Conservation (phyloP, 2,329 filamentous ascomycete species). For the Coccinonectria pachysandricola region DNA sequence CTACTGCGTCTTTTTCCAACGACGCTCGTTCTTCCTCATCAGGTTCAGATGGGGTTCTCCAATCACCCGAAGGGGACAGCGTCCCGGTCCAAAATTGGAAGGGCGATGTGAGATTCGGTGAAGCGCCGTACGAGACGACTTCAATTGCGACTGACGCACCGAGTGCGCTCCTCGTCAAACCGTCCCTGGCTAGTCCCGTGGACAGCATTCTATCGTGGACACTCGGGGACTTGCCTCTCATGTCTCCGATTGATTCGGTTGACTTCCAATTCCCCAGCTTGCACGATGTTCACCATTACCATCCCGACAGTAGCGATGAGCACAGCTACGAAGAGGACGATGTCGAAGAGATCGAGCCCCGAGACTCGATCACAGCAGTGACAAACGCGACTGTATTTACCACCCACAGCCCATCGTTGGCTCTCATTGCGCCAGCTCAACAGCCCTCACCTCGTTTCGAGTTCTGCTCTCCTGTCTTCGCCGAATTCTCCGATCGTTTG, state of each 20-base stretch:
- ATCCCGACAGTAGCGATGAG: constrained; percentile 11
- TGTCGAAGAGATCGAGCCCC: constrained; percentile 20
- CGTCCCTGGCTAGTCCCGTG: constrained; percentile 6
- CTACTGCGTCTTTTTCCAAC: constrained; percentile 9
- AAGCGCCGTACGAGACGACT: constrained; percentile 9
- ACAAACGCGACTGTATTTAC: too few species aligned
- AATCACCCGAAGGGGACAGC: constrained; percentile 5
- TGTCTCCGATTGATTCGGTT: constrained; percentile 23
- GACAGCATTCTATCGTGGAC: constrained; percentile 11
- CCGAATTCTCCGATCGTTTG: constrained; percentile 44
- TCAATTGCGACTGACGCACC: constrained; percentile 3
- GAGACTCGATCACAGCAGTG: constrained; percentile 8
- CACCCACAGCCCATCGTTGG: constrained; percentile 14
- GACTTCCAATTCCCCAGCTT: constrained; percentile 22
- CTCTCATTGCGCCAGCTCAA: constrained; percentile 16
- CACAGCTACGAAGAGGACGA: constrained; percentile 19
- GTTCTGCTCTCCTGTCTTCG: constrained; percentile 42
- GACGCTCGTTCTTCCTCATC: constrained; percentile 11
- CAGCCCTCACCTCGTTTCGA: constrained; percentile 31
- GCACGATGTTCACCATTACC: constrained; percentile 5
- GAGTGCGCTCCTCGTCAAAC: constrained; percentile 7
- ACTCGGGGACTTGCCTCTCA: constrained; percentile 12
- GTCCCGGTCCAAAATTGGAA: constrained; percentile 5
- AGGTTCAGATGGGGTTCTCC: constrained; percentile 10
- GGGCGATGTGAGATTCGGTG: constrained; percentile 8